phyloP scores from a whole-genome alignment of 371 early-diverging fungal genomes.

The Mortierella sp. region DNA sequence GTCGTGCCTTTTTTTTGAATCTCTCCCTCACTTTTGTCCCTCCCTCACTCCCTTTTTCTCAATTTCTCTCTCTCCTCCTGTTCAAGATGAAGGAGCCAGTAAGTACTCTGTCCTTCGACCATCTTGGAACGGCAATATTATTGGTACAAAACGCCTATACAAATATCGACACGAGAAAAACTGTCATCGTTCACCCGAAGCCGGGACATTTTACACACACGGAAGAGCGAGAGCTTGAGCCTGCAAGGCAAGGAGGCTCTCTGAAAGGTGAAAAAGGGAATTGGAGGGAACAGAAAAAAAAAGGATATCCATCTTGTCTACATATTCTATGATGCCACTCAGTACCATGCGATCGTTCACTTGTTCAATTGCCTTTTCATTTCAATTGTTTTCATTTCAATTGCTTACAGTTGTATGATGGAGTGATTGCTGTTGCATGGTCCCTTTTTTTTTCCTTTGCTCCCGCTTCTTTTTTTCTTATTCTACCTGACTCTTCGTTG shows the following conservation, averaged over 20 bases:
- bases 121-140: not conserved
- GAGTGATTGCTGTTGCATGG: not conserved
- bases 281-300: not conserved
- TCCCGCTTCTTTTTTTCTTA: not conserved
- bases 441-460: not conserved
- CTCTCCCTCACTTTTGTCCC: not conserved
- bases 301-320: not conserved
- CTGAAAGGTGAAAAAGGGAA: not conserved
- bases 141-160: not conserved
- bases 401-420: not conserved
- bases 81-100: not conserved
- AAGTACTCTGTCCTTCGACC: not conserved
- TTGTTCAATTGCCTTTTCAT: no score
- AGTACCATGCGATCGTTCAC: not conserved
- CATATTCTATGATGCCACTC: not conserved
- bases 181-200: not conserved
- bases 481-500: not conserved
- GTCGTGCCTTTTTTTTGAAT: not conserved
- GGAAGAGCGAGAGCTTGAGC: not conserved
- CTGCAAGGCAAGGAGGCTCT: constrained; percentile 1
- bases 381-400: not conserved
- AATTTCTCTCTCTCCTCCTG: not conserved
- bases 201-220: not conserved
- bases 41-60: not conserved
- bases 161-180: not conserved